Evolutionary conservation across 495 filamentous ascomycete genomes (phyloP).

Genomic region (Penicillium paxilli): DNA sequence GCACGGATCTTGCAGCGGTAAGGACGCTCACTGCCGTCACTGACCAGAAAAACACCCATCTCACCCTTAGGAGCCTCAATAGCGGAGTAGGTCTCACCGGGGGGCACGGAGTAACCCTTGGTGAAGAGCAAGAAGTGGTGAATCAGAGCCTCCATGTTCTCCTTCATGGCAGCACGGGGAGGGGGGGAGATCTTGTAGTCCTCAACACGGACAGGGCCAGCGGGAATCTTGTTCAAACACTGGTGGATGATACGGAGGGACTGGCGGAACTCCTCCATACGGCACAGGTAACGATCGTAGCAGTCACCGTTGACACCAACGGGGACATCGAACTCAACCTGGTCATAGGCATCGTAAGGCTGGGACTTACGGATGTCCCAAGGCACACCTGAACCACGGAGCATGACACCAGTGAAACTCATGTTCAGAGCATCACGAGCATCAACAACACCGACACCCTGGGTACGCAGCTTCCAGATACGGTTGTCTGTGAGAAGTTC

Average conservation of each 20-base stretch:
- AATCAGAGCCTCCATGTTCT: constrained; percentile 99
- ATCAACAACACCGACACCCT: constrained; percentile 87
- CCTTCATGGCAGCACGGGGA: constrained; percentile 97
- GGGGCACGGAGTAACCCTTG: constrained; percentile 97
- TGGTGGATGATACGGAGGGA: constrained; percentile 97
- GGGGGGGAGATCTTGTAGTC: constrained; percentile 99
- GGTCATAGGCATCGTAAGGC: constrained; percentile 95
- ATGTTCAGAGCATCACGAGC: constrained; percentile 94
- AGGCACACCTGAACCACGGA: constrained; percentile 93
- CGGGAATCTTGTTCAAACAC: constrained; percentile 98
- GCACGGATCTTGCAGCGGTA: constrained; percentile 98
- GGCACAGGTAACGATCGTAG: constrained; percentile 98
- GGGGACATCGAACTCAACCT: constrained; percentile 97
- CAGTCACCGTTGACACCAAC: constrained; percentile 97
- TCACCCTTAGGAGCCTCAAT: constrained; percentile 99
- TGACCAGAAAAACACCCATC: constrained; percentile 98
- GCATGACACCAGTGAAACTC: constrained; percentile 96
- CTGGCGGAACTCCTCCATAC: constrained; percentile 99
- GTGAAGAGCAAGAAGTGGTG: constrained; percentile 99
- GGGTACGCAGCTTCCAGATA: constrained; percentile 94
- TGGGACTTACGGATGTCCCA: constrained; percentile 96
- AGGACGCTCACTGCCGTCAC: constrained; percentile 91
- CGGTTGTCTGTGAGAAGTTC: constrained; percentile 99
- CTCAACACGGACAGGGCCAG: constrained; percentile 90
- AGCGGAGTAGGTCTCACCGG: constrained; percentile 94